phyloP scores from a whole-genome alignment of 768 basidiomycete genomes.

The Rhodocollybia butyracea region DNA sequence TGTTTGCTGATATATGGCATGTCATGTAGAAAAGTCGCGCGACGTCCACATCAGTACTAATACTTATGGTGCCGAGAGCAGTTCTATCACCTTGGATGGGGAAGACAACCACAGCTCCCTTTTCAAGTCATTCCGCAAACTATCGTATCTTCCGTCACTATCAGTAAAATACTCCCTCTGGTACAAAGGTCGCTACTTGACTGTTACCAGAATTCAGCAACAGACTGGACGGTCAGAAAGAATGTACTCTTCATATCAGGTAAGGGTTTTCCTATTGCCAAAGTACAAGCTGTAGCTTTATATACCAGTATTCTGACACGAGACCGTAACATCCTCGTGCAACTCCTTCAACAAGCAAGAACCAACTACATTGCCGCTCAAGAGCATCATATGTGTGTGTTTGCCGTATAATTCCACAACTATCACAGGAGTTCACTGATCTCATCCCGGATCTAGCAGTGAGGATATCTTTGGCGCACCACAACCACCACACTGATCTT shows the following conservation, averaged over 20 bases:
- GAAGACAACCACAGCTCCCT: conserved; percentile 29
- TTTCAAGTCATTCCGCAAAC: conserved; percentile 23
- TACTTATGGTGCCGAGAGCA: conserved; percentile 30
- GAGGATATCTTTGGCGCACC: too few relatives aligned
- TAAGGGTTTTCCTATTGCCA: conserved; percentile 19
- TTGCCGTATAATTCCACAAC: conserved; percentile 50
- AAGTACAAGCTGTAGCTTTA: background rate
- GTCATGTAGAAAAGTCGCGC: conserved; percentile 38
- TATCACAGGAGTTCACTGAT: too few relatives aligned
- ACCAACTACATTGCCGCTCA: conserved; percentile 47
- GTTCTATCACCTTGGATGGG: conserved; percentile 31
- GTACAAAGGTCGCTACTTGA: conserved; percentile 46
- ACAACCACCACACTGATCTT: too few relatives aligned
- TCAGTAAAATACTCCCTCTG: conserved; percentile 39
- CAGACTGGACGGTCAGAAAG: conserved; percentile 27
- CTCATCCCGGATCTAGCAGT: too few relatives aligned
- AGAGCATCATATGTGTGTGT: conserved; percentile 50
- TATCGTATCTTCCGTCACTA: conserved; percentile 43
- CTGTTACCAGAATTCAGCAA: conserved; percentile 32
- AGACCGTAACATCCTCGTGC: conserved; percentile 40
- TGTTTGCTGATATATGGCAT: conserved; percentile 10
- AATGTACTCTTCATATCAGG: conserved; percentile 41
- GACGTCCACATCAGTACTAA: conserved; percentile 49
- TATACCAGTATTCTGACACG: conserved; percentile 47
- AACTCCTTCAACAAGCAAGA: conserved; percentile 55